A percentile compares a stretch with the other conserved stretches of the same genome.
These are phyloP conservation scores for Cicer cuneatum DNA, from an alignment of 306 rosid species.

Conservation along the genomic window DNA sequence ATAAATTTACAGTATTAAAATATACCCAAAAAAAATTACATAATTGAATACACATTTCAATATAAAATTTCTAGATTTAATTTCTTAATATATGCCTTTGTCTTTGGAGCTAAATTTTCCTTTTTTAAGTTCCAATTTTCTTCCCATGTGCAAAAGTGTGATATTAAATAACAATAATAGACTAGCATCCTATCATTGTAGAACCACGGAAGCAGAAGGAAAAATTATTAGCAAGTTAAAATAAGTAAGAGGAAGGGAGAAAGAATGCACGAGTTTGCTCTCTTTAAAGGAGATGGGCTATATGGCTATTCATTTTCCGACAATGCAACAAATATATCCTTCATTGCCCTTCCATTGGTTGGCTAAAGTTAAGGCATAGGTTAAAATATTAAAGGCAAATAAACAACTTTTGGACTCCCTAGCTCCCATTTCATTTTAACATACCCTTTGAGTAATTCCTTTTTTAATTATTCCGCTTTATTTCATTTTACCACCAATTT, in stretches of 20 bases:
- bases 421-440: constrained; percentile 3
- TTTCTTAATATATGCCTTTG: too few species aligned
- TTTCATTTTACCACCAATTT: not conserved
- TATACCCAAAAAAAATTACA: too few species aligned
- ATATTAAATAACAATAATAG: constrained; percentile 42
- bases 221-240: constrained; percentile 33
- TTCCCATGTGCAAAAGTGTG: constrained; percentile 41
- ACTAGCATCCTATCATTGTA: constrained; percentile 34
- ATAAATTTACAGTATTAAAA: too few species aligned
- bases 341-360: constrained; percentile 65
- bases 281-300: constrained; percentile 47
- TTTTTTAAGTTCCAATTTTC: not conserved
- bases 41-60: too few species aligned
- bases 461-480: not conserved
- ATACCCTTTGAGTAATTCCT: not conserved
- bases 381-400: not conserved
- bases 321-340: constrained; percentile 73
- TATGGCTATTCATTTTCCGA: constrained; percentile 70
- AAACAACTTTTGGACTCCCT: constrained; percentile 36
- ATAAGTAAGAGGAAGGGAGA: constrained; percentile 24
- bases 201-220: not conserved
- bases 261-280: constrained; percentile 42
- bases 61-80: too few species aligned
- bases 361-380: constrained; percentile 60
- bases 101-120: too few species aligned